Base-by-base conservation (phyloP, 2,329 filamentous ascomycete species). In the Aspergillus alliaceus region DNA sequence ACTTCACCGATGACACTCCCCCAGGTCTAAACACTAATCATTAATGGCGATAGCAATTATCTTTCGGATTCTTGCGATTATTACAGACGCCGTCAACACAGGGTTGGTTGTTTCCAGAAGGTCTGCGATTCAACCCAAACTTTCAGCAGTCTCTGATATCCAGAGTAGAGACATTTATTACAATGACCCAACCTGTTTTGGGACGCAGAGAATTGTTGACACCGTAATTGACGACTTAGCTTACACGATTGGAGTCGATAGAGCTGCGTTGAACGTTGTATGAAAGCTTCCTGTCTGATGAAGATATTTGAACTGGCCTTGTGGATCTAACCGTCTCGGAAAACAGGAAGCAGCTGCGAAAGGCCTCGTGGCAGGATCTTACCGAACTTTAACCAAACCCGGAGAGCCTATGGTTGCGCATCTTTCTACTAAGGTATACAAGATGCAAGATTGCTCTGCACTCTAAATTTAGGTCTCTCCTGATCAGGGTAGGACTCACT, bases 91-190 rank as follows among this genome's bases (percentile, higher is more conserved):
- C 6, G 71, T 87, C 20, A 64, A 75, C 7, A 74, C 75, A 2
- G 75, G 81, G 42, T 68, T 77, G 18, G 67, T 80, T 9, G 75
- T 85, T 58, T 85, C 84, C 0, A 87, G 87, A 68, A 78, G 84
- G 84, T 84, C 51, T 47, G 9, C n/a, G 8, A 48, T 27, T 22
- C 27, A n/a, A n/a, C 32, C n/a, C 9, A 3, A 22, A 4, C 4
- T 34, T 22, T 27, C 20, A 4, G 14, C 15, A 39, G 12, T 22
- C 31, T 15, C 46, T 50, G 35, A 44, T 27, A 31, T n/a, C 14
- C 34, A 18, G 15, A 18, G 5, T 25, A 87, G 86, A 59, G 86
- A 88, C 61, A 82, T 88, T 29, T 88, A 84, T 64, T 88, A 88
- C 66, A 80, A 79, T 50, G 83, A 87, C 59, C 84, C 85, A 1